These are phyloP conservation scores for Kwoniella dendrophila DNA, from an alignment of 768 basidiomycete genomes.

Conservation along the genomic window DNA sequence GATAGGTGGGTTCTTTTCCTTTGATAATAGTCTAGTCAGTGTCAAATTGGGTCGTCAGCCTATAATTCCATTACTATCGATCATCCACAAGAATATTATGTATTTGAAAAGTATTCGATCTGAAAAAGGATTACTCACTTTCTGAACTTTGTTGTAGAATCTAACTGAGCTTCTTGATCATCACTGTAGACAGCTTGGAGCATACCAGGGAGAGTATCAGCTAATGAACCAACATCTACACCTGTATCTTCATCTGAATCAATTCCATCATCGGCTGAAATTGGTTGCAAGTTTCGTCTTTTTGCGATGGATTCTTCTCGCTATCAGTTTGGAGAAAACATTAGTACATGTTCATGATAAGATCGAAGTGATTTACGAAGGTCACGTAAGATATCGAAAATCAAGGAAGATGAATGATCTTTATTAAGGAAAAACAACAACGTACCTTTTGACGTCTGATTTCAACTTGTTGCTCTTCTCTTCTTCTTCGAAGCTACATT, in stretches of 20 bases:
- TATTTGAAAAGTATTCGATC: background rate
- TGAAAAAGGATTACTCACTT: slow-evolving; percentile 60
- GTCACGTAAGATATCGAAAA: slow-evolving; percentile 6
- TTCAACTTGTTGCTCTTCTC: slow-evolving; percentile 98
- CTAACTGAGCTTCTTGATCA: slow-evolving; percentile 85
- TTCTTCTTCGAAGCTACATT: slow-evolving; percentile 83
- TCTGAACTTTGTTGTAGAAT: slow-evolving; percentile 97
- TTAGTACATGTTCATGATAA: background rate
- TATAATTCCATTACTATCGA: too few species aligned
- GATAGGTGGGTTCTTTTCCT: slow-evolving; percentile 99
- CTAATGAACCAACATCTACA: slow-evolving; percentile 65
- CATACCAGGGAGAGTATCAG: slow-evolving; percentile 74
- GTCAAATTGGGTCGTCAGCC: slow-evolving; percentile 12
- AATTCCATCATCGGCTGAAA: slow-evolving; percentile 59
- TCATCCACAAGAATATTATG: background rate
- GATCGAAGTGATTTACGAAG: too few species aligned
- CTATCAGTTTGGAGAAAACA: slow-evolving; percentile 30
- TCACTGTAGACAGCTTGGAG: slow-evolving; percentile 89
- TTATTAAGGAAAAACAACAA: background rate
- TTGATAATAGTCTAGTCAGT: slow-evolving; percentile 70
- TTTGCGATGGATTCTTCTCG: slow-evolving; percentile 98
- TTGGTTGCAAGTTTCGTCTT: slow-evolving; percentile 86
- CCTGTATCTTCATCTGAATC: slow-evolving; percentile 83
- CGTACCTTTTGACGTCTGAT: slow-evolving; percentile 85
- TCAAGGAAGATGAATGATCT: background rate